Evolutionary conservation across 306 rosid genomes (phyloP).

Genomic region (Glycyrrhiza uralensis): DNA sequence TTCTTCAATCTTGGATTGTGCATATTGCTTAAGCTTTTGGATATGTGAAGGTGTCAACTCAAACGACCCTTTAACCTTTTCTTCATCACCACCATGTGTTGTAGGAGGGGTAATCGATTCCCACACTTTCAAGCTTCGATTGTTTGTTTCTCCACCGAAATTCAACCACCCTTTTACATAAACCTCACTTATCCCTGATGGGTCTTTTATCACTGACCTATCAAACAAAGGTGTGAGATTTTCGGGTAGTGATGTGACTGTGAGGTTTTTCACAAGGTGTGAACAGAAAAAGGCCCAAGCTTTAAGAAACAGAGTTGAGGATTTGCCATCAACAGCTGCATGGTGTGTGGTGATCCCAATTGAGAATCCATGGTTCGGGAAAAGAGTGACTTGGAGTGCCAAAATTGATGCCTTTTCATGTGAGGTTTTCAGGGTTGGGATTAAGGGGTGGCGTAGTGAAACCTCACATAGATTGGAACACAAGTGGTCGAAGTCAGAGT

Average conservation of each 20-base stretch:
- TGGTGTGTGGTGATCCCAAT: slow-evolving; percentile 38
- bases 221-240: slow-evolving; percentile 45
- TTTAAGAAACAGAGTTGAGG: slow-evolving; percentile 30
- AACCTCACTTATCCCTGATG: slow-evolving; percentile 12
- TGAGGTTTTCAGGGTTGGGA: slow-evolving; percentile 12
- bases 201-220: slow-evolving; percentile 35
- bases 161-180: slow-evolving; percentile 21
- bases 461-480: neutral
- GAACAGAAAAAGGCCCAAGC: slow-evolving; percentile 43
- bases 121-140: slow-evolving; percentile 26
- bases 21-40: slow-evolving; percentile 18
- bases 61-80: slow-evolving; percentile 40
- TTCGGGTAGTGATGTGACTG: neutral
- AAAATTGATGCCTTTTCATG: slow-evolving; percentile 16
- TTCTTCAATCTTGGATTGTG: neutral
- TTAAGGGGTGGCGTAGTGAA: neutral
- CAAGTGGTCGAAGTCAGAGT: slow-evolving; percentile 16
- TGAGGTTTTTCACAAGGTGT: neutral
- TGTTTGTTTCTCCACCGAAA: neutral
- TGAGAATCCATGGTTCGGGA: slow-evolving; percentile 33
- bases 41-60: slow-evolving; percentile 19
- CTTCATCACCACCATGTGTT: neutral
- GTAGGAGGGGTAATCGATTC: neutral
- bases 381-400: slow-evolving; percentile 34
- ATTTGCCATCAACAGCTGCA: slow-evolving; percentile 33